Base-by-base conservation (phyloP, 2,329 filamentous ascomycete genomes). In the Thelonectria rubi region DNA sequence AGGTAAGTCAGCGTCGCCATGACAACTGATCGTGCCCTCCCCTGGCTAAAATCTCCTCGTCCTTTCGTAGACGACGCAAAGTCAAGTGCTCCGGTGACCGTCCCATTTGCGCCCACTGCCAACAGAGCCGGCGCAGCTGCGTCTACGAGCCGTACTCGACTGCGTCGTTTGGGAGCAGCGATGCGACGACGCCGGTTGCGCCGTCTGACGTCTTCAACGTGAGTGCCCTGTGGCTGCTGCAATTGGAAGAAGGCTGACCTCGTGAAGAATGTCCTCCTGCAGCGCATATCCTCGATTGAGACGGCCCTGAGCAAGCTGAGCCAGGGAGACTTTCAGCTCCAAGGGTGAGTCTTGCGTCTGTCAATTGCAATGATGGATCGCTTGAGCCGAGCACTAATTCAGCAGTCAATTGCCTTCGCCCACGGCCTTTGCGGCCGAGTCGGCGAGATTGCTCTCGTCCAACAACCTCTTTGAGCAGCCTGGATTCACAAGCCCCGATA, bases 41-140 rank as follows among this genome's bases (percentile, higher is more conserved):
- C n/a, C 15, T 3, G 10, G 46, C 58, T 17, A 30, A 49, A 37
- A 15, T 15, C 2, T 18, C 20, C 17, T 50, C 17, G 8, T 15
- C 5, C 18, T 7, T n/a, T n/a, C n/a, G 18, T 20, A 63, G 60
- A 11, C 60, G 60, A 45, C 63, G 63, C 49, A 65, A 65, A 53
- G 51, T 63, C 18, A 65, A 65, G 46, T 65, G 63, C 52, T 65
- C 63, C 7, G 63, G 63, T 9, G 60, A 65, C 11, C 60, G 60
- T 14, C 63, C 63, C 15, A 55, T 57, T 7, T 65, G 63, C 49
- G 45, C 50, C 5, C 52, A 63, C 24, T 65, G 62, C 30, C 59
- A 53, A n/a, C 62, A 60, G 17, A 65, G 47, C 48, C 48, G 52
- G 17, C 55, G 60, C 18, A 54, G 52, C 39, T 65, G 62, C 17